phyloP scores from a whole-genome alignment of 805 yeast genomes.

The Cyberlindnera mrakii region DNA sequence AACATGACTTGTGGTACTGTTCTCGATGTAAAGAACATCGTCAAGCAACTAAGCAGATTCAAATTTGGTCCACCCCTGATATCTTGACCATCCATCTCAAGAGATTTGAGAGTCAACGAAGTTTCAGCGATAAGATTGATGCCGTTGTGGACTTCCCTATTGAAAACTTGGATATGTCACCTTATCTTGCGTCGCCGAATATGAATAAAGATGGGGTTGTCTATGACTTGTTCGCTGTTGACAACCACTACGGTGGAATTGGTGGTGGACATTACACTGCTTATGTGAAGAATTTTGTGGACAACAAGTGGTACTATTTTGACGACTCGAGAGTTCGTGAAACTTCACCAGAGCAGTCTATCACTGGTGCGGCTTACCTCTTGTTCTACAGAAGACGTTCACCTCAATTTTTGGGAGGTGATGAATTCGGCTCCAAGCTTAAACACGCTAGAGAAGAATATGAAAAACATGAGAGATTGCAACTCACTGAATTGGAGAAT shows the following conservation, averaged over 20 bases:
- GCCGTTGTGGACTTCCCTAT: slow-evolving; percentile 84
- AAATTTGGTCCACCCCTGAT: slow-evolving; percentile 92
- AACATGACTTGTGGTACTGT: slow-evolving; percentile 91
- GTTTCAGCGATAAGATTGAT: slow-evolving; percentile 85
- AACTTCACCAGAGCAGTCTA: slow-evolving; percentile 51
- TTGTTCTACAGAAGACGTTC: slow-evolving; percentile 67
- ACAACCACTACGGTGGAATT: slow-evolving; percentile 91
- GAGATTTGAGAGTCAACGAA: slow-evolving; percentile 77
- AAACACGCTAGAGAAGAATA: slow-evolving; percentile 33
- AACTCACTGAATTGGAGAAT: slow-evolving; percentile 19
- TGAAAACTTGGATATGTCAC: slow-evolving; percentile 66
- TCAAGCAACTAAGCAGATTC: slow-evolving; percentile 86
- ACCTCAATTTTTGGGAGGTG: slow-evolving; percentile 40
- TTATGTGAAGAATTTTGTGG: slow-evolving; percentile 71
- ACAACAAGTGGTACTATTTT: slow-evolving; percentile 79
- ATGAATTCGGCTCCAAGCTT: slow-evolving; percentile 34
- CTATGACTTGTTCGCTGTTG: slow-evolving; percentile 88
- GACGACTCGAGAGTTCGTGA: slow-evolving; percentile 76
- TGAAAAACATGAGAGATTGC: slow-evolving; percentile 19
- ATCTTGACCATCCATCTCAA: slow-evolving; percentile 84
- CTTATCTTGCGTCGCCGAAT: slow-evolving; percentile 39
- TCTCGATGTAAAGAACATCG: slow-evolving; percentile 84
- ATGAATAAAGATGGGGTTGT: slow-evolving; percentile 30
- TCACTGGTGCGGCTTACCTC: slow-evolving; percentile 79
- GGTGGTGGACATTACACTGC: slow-evolving; percentile 99